These are phyloP conservation scores for Euryodendron excelsum DNA, from an alignment of 148 eudicot species.

Conservation along the genomic window DNA sequence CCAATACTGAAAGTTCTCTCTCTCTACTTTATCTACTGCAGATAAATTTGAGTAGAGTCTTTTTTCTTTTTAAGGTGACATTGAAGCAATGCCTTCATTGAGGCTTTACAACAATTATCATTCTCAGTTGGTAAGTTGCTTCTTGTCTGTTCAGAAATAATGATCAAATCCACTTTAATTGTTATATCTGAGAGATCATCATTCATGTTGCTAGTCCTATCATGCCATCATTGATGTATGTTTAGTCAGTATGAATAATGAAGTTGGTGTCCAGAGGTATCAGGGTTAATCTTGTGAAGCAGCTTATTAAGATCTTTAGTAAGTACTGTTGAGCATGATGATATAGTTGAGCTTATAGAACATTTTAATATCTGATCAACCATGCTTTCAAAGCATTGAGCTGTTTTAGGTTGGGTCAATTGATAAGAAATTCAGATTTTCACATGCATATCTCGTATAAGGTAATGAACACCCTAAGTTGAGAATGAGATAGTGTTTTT, in stretches of 20 bases:
- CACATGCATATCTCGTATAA: too few species aligned
- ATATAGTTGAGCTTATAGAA: background rate
- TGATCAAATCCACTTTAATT: background rate
- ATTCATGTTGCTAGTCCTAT: background rate
- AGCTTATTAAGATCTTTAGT: background rate
- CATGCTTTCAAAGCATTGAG: background rate
- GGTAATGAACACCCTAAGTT: background rate
- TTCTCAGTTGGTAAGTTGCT: conserved; percentile 71
- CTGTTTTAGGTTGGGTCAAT: too few species aligned
- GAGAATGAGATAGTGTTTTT: background rate
- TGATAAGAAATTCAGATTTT: too few species aligned
- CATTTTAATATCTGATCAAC: background rate
- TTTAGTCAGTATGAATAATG: background rate
- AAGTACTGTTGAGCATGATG: background rate
- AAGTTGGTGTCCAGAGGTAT: background rate
- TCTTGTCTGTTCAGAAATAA: too few species aligned
- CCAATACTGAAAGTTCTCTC: background rate
- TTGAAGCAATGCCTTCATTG: conserved; percentile 99
- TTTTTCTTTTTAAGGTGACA: conserved; percentile 60
- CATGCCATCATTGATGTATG: background rate
- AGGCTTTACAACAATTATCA: conserved; percentile 84
- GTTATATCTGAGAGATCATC: background rate
- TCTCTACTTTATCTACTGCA: background rate
- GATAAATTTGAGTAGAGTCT: background rate
- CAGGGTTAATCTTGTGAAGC: background rate